Evolutionary conservation across 345 rosid species (phyloP).

Genomic region (Trapa bicornis): DNA sequence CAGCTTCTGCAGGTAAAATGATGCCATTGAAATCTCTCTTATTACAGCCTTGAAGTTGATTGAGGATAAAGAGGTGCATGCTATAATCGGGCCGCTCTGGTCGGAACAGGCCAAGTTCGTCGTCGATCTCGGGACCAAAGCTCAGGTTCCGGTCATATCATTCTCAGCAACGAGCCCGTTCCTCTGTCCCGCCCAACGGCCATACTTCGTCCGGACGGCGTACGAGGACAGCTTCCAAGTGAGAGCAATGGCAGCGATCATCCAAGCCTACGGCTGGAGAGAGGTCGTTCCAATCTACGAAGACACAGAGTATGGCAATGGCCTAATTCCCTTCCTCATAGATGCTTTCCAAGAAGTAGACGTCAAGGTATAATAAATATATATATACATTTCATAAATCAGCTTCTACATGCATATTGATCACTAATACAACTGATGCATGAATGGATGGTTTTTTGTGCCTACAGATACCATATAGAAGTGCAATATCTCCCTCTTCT

Average conservation of each 20-base stretch:
- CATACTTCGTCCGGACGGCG: conserved; percentile 19
- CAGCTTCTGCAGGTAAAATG: no score
- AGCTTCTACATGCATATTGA: no score
- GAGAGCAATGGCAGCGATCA: conserved; percentile 13
- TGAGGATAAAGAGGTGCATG: conserved; percentile 23
- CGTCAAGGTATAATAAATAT: not conserved
- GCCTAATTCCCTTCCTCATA: conserved; percentile 18
- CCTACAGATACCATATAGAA: conserved; percentile 9
- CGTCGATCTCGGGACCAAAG: conserved; percentile 16
- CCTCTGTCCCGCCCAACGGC: conserved; percentile 5
- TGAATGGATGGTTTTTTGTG: not conserved
- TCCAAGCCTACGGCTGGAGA: conserved; percentile 26
- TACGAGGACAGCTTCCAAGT: conserved; percentile 19
- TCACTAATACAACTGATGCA: not conserved
- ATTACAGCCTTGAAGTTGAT: conserved; percentile 23
- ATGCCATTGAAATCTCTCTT: no score
- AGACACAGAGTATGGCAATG: conserved; percentile 24
- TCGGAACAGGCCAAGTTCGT: conserved; percentile 23
- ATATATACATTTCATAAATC: no score
- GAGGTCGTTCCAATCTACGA: conserved; percentile 22
- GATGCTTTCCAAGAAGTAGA: conserved; percentile 18
- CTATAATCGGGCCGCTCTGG: conserved; percentile 26
- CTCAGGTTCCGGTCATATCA: conserved; percentile 27
- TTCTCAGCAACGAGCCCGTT: conserved; percentile 21
- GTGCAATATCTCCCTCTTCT: conserved; percentile 10